Evolutionary conservation across 352 stramenopile species (phyloP).

Genomic region (Globisporangium uncinulatum): DNA sequence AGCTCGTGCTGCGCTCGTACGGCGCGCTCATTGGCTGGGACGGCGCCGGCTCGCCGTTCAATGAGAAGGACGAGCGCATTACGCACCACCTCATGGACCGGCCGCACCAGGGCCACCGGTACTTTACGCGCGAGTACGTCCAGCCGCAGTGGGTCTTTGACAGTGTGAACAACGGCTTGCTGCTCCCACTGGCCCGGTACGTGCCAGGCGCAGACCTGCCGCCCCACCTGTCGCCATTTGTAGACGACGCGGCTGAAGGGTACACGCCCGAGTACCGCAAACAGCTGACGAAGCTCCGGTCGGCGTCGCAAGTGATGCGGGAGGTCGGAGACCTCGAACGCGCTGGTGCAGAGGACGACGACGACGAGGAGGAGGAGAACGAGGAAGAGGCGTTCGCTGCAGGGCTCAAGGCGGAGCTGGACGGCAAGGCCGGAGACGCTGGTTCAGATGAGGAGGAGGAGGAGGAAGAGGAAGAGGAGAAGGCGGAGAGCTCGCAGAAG

Average conservation of each 20-base stretch:
- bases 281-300: constrained; percentile 83
- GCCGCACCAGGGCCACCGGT: constrained; percentile 84
- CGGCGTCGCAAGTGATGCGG: constrained; percentile 62
- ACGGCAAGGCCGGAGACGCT: constrained; percentile 33
- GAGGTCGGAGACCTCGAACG: constrained; percentile 39
- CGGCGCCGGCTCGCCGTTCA: constrained; percentile 88
- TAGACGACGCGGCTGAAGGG: constrained; percentile 95
- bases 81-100: constrained; percentile 98
- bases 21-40: constrained; percentile 96
- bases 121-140: constrained; percentile 95
- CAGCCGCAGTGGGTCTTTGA: constrained; percentile 99
- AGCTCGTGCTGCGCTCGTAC: constrained; percentile 95
- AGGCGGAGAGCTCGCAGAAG: constrained; percentile 32
- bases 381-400: constrained; percentile 68
- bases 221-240: constrained; percentile 92
- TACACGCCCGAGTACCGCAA: constrained; percentile 97
- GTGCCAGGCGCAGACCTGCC: constrained; percentile 90
- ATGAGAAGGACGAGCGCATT: constrained; percentile 88
- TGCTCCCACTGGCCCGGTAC: constrained; percentile 93
- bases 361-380: constrained; percentile 57
- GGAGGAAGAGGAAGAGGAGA: constrained; percentile 30
- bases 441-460: constrained; percentile 36
- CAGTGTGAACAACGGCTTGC: constrained; percentile 94
- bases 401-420: constrained; percentile 75
- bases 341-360: constrained; percentile 36